Conservation (phyloP, 176 grass and related monocot species). For the Hsuehochloa calcarea region DNA sequence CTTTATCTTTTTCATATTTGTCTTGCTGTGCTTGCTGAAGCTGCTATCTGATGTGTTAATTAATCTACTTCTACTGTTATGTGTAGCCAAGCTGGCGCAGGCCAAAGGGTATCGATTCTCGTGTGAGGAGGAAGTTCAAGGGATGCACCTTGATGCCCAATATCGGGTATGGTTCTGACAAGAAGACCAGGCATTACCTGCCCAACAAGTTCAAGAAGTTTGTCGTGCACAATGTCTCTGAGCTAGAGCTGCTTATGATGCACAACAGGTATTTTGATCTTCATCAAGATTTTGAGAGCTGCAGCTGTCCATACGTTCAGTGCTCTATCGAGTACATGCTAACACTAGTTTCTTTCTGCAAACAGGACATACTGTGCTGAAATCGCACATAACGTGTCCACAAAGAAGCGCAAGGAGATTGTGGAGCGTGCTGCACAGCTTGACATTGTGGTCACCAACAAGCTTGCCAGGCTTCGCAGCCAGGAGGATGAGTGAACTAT, state of each 20-base stretch:
- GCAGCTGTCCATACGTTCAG: neutral
- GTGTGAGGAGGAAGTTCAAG: conserved; percentile 90
- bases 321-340: neutral
- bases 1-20: neutral
- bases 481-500: conserved; percentile 65
- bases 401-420: conserved; percentile 55
- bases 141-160: conserved; percentile 86
- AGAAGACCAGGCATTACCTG: conserved; percentile 75
- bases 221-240: conserved; percentile 67
- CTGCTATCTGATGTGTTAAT: neutral
- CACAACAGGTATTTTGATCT: conserved; percentile 53
- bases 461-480: conserved; percentile 63
- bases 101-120: conserved; percentile 93
- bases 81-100: conserved; percentile 70
- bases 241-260: conserved; percentile 80
- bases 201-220: conserved; percentile 85
- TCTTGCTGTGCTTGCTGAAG: neutral
- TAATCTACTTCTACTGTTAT: neutral
- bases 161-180: conserved; percentile 80
- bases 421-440: conserved; percentile 14
- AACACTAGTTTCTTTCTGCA: neutral
- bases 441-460: conserved; percentile 75
- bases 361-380: conserved; percentile 68
- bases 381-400: conserved; percentile 62
- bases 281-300: neutral